Base-by-base conservation (phyloP, 2,329 filamentous ascomycete genomes). In the Pyrenochaeta sp. region DNA sequence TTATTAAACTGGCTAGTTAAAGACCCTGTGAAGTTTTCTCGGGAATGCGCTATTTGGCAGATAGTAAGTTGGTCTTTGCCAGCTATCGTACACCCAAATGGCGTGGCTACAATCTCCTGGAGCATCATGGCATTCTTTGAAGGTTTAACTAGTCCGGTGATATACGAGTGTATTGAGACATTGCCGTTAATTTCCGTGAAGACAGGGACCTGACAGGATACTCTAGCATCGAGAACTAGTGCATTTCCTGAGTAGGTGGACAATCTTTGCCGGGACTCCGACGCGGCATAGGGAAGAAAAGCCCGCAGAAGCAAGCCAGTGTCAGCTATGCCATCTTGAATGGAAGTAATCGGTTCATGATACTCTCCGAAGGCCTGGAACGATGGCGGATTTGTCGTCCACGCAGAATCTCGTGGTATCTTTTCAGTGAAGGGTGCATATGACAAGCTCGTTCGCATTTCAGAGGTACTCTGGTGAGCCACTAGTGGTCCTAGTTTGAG, bases 331-430 rank as follows among this genome's bases (percentile, higher is more conserved):
- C 41, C 28, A 10, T 28, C 23, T 3, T 17, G 6, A 7, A 6
- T 19, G 17, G 22, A 14, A 7, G 27, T 6, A 11, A 35, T 15
- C 9, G 13, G 13, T 21, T 44, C 40, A 10, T 21, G 13, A 22
- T 48, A 39, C 19, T 47, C 43, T 23, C 43, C 48, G 23, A 41
- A 51, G 1, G 41, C 14, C 4, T 44, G 40, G 22, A 37, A 51
- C 7, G 31, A 39, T 4, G 48, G 40, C 14, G 48, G 40, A 30
- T 48, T 51, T 2, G 43, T 34, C 7, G 37, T 44, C 44, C 44
- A 48, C 27, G 48, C 35, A 6, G 35, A 37, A 27, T 37, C 31
- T 11, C 48, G 35, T 10, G 41, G 7, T 17, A 49, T 49, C 20
- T 21, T 44, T 22, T 35, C 5, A 14, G 7, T 11, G 5, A 15